Conservation (phyloP, 139 green algal species). For the Chlamydomonas sp. region DNA sequence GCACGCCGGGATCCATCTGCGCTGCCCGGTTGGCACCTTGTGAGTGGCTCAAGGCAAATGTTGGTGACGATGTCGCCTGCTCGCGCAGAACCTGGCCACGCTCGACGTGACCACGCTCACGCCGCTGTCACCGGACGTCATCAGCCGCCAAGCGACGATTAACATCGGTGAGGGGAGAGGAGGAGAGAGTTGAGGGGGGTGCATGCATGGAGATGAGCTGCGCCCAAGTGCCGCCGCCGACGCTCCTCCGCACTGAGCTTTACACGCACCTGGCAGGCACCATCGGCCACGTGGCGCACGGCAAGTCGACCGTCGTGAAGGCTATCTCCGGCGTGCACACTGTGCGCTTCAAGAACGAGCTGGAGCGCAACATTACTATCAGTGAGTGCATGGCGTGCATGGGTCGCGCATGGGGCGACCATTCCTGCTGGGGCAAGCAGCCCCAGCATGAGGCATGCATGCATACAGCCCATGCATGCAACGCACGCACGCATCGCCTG, state of each 20-base stretch:
- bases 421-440: neutral
- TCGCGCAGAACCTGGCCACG: conserved; percentile 74
- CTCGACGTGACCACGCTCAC: conserved; percentile 82
- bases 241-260: too few species aligned
- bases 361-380: conserved; percentile 99
- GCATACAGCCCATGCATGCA: too few species aligned
- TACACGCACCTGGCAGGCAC: conserved; percentile 80
- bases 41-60: too few species aligned
- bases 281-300: conserved; percentile 98
- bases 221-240: too few species aligned
- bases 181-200: neutral
- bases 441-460: too few species aligned
- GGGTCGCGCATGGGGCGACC: neutral
- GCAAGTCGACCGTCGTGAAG: conserved; percentile 99
- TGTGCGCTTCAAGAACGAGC: conserved; percentile 99
- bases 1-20: too few species aligned
- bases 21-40: too few species aligned
- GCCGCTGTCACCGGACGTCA: conserved; percentile 95
- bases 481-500: too few species aligned
- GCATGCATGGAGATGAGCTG: neutral
- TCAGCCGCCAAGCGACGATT: conserved; percentile 97
- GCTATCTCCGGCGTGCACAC: conserved; percentile 98
- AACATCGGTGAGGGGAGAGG: conserved; percentile 84
- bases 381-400: conserved; percentile 43
- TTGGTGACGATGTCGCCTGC: neutral